These are phyloP conservation scores for Hypoxylon sp. DNA, from an alignment of 2,329 filamentous ascomycete genomes.

Conservation along the genomic window DNA sequence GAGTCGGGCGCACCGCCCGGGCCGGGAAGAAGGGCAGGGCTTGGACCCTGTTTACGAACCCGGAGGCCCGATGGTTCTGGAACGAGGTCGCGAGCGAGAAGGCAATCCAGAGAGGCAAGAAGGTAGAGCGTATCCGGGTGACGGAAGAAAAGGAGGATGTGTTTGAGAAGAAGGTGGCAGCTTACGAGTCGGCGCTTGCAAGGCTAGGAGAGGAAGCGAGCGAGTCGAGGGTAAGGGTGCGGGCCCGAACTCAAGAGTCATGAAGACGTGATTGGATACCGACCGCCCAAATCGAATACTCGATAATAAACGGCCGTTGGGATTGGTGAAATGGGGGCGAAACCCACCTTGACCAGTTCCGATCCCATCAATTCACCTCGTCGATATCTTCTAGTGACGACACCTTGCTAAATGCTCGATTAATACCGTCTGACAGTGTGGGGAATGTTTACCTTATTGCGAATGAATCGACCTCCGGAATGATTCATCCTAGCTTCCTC, in stretches of 20 bases:
- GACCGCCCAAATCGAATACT: not conserved
- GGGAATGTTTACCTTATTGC: no score
- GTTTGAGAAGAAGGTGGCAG: conserved; percentile 58
- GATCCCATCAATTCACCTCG: no score
- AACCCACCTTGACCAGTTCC: not conserved
- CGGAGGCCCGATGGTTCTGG: conserved; percentile 92
- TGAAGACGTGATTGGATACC: not conserved
- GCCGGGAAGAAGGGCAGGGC: conserved; percentile 78
- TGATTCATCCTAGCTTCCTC: no score
- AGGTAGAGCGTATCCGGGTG: conserved; percentile 58
- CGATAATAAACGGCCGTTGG: not conserved
- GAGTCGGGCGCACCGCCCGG: conserved; percentile 88
- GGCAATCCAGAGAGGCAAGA: conserved; percentile 51
- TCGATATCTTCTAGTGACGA: not conserved
- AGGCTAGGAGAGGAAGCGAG: conserved; percentile 68
- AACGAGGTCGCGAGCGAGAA: conserved; percentile 71
- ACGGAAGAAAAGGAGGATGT: conserved; percentile 49
- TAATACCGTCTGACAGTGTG: no score
- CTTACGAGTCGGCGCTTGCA: conserved; percentile 66
- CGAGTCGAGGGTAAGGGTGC: conserved; percentile 8
- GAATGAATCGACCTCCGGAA: no score
- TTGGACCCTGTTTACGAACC: conserved; percentile 85
- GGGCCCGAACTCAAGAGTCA: not conserved
- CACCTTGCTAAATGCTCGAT: no score
- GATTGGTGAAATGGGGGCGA: not conserved